Evolutionary conservation across 768 basidiomycete genomes (phyloP).

Genomic region (Pisolithus microcarpus): DNA sequence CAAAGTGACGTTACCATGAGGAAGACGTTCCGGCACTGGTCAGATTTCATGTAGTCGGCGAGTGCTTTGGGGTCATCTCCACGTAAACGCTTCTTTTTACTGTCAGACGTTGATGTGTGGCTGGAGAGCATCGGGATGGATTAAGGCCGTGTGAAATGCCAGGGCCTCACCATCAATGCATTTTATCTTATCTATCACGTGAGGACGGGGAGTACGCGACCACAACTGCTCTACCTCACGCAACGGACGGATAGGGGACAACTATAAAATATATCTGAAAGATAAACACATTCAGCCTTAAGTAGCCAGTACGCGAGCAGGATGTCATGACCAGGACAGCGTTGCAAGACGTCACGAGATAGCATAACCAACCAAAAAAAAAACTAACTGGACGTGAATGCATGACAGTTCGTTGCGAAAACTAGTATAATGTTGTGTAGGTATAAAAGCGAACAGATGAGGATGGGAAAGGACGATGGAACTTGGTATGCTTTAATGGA

Average conservation of each 20-base stretch:
- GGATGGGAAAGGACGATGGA: neutral
- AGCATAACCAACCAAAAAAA: slow-evolving; percentile 9
- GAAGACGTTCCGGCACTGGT: slow-evolving; percentile 59
- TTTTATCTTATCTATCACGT: too few relatives aligned
- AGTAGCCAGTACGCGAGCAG: neutral
- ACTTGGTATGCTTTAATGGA: slow-evolving; percentile 10
- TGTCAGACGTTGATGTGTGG: too few relatives aligned
- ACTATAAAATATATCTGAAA: too few relatives aligned
- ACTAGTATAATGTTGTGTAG: slow-evolving; percentile 1
- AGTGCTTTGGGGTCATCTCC: slow-evolving; percentile 37
- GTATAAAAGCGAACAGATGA: slow-evolving; percentile 1
- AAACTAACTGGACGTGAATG: slow-evolving; percentile 8
- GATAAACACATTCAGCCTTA: neutral
- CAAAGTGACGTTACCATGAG: slow-evolving; percentile 50
- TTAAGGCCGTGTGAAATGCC: too few relatives aligned
- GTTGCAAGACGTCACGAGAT: slow-evolving; percentile 12
- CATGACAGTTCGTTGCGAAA: slow-evolving; percentile 16
- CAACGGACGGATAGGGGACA: too few relatives aligned
- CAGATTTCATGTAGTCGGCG: slow-evolving; percentile 63
- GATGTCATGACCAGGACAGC: slow-evolving; percentile 8
- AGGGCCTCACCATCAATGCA: too few relatives aligned
- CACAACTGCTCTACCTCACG: too few relatives aligned
- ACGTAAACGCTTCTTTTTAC: neutral
- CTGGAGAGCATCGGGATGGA: too few relatives aligned
- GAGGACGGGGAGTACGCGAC: too few relatives aligned